Evolutionary conservation across 2,329 filamentous ascomycete species (phyloP), one percentile per base, ranked within the genome.

Genomic region (Cladosporium colombiae): DNA sequence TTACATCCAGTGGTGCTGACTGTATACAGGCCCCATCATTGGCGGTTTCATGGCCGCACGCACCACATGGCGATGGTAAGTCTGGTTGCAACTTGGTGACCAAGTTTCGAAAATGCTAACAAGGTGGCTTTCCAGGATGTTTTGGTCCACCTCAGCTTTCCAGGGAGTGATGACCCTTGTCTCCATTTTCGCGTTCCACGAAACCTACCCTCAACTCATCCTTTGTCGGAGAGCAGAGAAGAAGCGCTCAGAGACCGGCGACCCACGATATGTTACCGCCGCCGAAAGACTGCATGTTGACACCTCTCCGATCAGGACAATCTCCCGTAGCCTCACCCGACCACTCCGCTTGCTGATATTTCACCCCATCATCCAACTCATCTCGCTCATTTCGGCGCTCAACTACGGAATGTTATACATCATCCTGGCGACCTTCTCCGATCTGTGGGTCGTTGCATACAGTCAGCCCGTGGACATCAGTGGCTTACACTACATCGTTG

Each of bases 121-220:
- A 13, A 3, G 11, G 2, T 44, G 3, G 2, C 27, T 13, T 31
- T 29, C 1, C 35, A 60, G 57, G 57, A 85, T 87, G 10, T 92
- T 92, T 78, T 91, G 85, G 78, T 82, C 86, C 0, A 89, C 87
- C 0, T 86, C 86, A 0, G 88, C 91, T 65, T 80, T 80, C 31
- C 86, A 87, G 66, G 88, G 81, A 1, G 66, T 85, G 11, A 84
- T 92, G 62, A 88, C 90, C 73, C 66, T 83, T 10, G 77, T 83
- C 7, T 89, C 89, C 3, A 75, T 91, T 56, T 84, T 88, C 74
- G 83, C 88, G 68, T 81, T 88, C 1, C 82, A 83, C 64, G 89
- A 91, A 73, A 90, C 88, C 1, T 91, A 90, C 74, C 84, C 83
- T 0, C 87, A 89, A 0, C 84, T 84, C n/a, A 81, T 92, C 5